Base-by-base conservation (phyloP, 2,329 filamentous ascomycete species). In the Westerdykella sp. region DNA sequence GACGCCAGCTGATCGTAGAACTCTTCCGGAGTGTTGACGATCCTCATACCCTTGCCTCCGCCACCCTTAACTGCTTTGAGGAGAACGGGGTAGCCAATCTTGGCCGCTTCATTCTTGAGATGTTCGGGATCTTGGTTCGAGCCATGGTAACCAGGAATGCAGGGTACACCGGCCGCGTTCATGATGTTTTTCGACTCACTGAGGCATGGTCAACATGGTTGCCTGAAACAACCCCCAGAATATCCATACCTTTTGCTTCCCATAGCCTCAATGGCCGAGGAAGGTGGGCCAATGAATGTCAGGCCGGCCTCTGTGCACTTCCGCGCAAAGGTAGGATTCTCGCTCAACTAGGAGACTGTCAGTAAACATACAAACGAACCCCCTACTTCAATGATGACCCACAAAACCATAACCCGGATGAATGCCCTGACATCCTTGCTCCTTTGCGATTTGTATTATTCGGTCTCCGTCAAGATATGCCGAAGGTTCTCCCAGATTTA, bases 141-240 rank as follows among this genome's bases (percentile, higher is more conserved):
- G 14, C 93, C 93, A 64, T 97, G 93, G 60, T 98, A 98, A 1
- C 93, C 93, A 0, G 93, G 93, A 39, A 98, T 93, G 59, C 93
- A 97, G 4, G 90, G 90, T 3, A 98, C 93, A 7, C 89, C 88
- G n/a, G 93, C 91, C 4, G 81, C 81, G 28, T 80, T 88, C 93
- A 98, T 97, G 62, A 98, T 96, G 63, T 95, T 86, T 68, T 98
- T 98, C 41, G 87, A 93, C 46, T 85, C 77, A 43, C 77, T 78
- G 39, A 35, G 6, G 32, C 3, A 30, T 13, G 31, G 45, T 57
- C 31, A 57, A 49, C 9, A 35, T 18, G 32, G 6, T 6, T 30
- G 9, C 31, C 13, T 5, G 28, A 22, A 9, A 13, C 10, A 6
- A 10, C 1, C n/a, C 22, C 5, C 11, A 35, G 12, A 6, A 15